These are phyloP conservation scores for Stemphylium beticola DNA, from an alignment of 2,329 filamentous ascomycete species.

Conservation along the genomic window DNA sequence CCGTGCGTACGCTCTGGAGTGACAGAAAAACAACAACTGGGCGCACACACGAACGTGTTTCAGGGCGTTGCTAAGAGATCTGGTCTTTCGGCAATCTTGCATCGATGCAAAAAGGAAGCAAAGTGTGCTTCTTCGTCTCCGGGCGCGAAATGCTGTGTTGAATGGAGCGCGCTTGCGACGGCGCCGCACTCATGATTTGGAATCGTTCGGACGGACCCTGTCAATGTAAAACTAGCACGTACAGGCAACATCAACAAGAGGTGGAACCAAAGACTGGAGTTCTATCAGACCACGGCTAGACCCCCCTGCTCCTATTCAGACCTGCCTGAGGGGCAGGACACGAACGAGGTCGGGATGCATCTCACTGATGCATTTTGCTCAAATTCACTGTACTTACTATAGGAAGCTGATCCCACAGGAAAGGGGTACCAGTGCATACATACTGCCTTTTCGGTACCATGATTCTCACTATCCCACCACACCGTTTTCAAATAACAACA, in stretches of 20 bases:
- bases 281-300: too few relatives aligned
- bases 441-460: too few relatives aligned
- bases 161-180: background rate
- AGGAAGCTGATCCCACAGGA: too few relatives aligned
- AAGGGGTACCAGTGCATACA: too few relatives aligned
- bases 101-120: background rate
- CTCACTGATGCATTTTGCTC: too few relatives aligned
- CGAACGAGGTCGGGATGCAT: too few relatives aligned
- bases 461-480: too few relatives aligned
- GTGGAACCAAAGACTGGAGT: background rate
- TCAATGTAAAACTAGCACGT: background rate
- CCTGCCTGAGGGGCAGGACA: too few relatives aligned
- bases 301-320: too few relatives aligned
- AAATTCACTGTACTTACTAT: too few relatives aligned
- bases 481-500: too few relatives aligned
- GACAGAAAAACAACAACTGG: background rate
- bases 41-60: background rate
- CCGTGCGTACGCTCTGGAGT: background rate
- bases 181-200: background rate
- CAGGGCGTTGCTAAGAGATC: background rate
- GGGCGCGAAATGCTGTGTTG: background rate
- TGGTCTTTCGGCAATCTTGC: background rate
- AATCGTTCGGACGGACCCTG: background rate
- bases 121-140: background rate
- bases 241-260: background rate